Evolutionary conservation across 768 basidiomycete species (phyloP).

Genomic region (Agaricus sinodeliciosus): DNA sequence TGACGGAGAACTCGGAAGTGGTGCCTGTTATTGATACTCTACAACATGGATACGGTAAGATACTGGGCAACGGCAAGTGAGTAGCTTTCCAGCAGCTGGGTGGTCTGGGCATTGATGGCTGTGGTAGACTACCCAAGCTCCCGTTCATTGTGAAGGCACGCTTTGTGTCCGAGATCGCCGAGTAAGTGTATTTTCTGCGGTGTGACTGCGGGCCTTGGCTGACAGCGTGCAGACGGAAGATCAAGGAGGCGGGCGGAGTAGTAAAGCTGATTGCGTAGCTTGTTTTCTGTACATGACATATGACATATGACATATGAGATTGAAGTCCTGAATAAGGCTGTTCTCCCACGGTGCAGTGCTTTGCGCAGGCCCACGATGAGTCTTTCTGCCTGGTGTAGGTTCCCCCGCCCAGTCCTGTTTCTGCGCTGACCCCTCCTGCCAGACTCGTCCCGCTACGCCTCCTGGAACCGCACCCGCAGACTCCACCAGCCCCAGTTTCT

Average conservation of each 20-base stretch:
- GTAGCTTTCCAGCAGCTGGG: slow-evolving; percentile 22
- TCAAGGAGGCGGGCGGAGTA: slow-evolving; percentile 92
- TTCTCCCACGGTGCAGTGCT: slow-evolving; percentile 6
- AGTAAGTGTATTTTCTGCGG: slow-evolving; percentile 36
- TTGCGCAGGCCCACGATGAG: slow-evolving; percentile 17
- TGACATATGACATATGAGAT: too few relatives aligned
- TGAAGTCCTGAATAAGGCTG: too few relatives aligned
- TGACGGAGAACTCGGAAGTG: slow-evolving; percentile 68
- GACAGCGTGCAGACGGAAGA: slow-evolving; percentile 45
- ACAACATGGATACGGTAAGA: slow-evolving; percentile 81
- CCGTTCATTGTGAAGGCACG: slow-evolving; percentile 99
- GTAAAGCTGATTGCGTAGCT: slow-evolving; percentile 85
- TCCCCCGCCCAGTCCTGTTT: neutral
- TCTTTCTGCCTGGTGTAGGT: slow-evolving; percentile 35
- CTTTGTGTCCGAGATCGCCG: slow-evolving; percentile 83
- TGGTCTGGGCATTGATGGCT: neutral
- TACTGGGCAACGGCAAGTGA: slow-evolving; percentile 90
- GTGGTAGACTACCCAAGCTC: slow-evolving; percentile 66
- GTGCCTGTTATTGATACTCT: slow-evolving; percentile 95
- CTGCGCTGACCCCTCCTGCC: neutral
- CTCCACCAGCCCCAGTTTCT: slow-evolving; percentile 45
- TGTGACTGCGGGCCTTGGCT: neutral
- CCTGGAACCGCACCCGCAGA: slow-evolving; percentile 54
- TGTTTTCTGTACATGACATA: slow-evolving; percentile 15
- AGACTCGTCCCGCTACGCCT: slow-evolving; percentile 45